phyloP scores from a whole-genome alignment of 1,284 basidiomycete species.

The Leccinum holopus region DNA sequence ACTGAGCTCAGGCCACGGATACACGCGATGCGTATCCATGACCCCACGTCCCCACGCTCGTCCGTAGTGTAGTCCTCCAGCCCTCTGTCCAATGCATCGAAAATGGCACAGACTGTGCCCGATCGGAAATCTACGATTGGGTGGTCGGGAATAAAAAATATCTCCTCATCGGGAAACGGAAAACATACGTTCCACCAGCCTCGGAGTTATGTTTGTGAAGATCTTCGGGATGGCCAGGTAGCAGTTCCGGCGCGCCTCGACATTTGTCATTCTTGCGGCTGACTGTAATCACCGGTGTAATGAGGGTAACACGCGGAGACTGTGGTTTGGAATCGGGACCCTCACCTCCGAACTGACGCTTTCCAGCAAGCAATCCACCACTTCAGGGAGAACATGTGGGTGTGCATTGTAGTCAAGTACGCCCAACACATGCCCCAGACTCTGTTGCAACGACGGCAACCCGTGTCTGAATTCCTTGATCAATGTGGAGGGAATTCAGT shows the following conservation, averaged over 20 bases:
- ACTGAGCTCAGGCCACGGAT: slow-evolving; percentile 60
- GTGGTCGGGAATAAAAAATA: slow-evolving; percentile 15
- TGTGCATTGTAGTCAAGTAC: slow-evolving; percentile 63
- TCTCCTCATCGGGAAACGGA: slow-evolving; percentile 10
- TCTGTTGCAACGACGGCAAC: slow-evolving; percentile 66
- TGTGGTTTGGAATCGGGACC: slow-evolving; percentile 20
- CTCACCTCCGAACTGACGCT: slow-evolving; percentile 57
- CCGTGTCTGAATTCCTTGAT: slow-evolving; percentile 64
- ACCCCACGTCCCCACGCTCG: slow-evolving; percentile 96
- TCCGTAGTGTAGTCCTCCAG: slow-evolving; percentile 91
- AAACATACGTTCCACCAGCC: slow-evolving; percentile 48
- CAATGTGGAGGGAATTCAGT: slow-evolving; percentile 47
- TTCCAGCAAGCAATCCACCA: slow-evolving; percentile 58
- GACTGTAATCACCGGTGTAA: slow-evolving; percentile 39
- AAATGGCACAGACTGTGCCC: slow-evolving; percentile 43
- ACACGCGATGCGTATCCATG: slow-evolving; percentile 87
- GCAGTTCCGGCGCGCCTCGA: slow-evolving; percentile 73
- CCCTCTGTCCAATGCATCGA: slow-evolving; percentile 59
- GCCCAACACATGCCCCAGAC: slow-evolving; percentile 76
- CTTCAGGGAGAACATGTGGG: slow-evolving; percentile 51
- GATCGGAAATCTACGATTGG: slow-evolving; percentile 46
- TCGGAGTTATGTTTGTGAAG: slow-evolving; percentile 45
- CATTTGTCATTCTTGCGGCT: slow-evolving; percentile 43
- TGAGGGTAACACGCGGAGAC: slow-evolving; percentile 20
- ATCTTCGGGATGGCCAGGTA: slow-evolving; percentile 65